Evolutionary conservation across 2,329 filamentous ascomycete genomes (phyloP), one percentile per base, ranked within the genome.

Genomic region (Dothidotthia symphoricarpi): DNA sequence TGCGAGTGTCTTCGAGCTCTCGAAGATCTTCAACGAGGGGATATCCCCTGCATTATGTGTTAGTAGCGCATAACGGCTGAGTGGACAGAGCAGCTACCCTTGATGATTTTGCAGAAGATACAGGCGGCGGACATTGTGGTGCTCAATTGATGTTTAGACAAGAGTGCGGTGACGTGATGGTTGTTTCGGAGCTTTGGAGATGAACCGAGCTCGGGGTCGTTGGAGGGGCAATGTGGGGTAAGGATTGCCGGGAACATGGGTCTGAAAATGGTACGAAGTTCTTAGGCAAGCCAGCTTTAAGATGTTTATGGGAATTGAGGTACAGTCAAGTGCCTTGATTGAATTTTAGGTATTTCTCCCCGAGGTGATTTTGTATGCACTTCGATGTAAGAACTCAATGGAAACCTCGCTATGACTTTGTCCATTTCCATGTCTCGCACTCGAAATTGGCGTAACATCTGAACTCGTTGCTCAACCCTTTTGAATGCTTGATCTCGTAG

Each of bases 31-130:
- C 76, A 97, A 85, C 56, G 82, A 91, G 32, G 93, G 93, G 67
- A 98, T 96, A 46, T 97, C 91, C 52, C 90, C 90, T 96, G 38
- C 13, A 24, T 16, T n/a, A 11, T 19, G 10, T 15, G 43, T 52
- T 38, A 49, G 45, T 28, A 39, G 27, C n/a, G 16, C 25, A 16
- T 15, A 11, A 10, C 4, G n/a, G 24, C 10, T 16, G 15, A 26
- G 16, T n/a, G 11, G 30, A 34, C 16, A 16, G 31, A 28, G 32
- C 28, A 16, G 57, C 36, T 69, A 80, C 91, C 91, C 79, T 95
- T 94, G 75, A 98, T 85, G 66, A 98, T 97, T 70, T 88, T 95
- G 78, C 93, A 98, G 75, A 98, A 98, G 64, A 97, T 88, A 68
- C 93, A 98, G 48, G 84, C 75, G 36, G 83, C 78, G 46, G 83